phyloP scores from a whole-genome alignment of 164 flowering plant genomes.

The Piper betle region DNA sequence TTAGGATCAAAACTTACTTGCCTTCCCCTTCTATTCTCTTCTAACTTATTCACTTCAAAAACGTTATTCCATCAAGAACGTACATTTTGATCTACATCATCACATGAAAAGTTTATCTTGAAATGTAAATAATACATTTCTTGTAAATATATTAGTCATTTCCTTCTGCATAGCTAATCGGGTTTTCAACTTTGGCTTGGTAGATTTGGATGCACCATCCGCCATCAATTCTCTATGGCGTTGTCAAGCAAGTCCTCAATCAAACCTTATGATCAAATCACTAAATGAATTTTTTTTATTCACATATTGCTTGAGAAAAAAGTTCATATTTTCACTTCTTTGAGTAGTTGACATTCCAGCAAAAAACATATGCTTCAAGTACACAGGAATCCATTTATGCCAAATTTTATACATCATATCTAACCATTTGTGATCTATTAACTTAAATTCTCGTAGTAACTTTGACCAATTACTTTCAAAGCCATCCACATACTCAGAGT shows the following conservation, averaged over 20 bases:
- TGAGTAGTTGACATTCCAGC: conserved; percentile 1
- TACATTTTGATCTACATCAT: neutral
- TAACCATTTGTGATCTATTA: neutral
- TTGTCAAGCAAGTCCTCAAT: neutral
- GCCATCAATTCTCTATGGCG: neutral
- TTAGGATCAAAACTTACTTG: too few species aligned
- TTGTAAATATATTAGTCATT: neutral
- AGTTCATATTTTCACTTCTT: conserved; percentile 3
- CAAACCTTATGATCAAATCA: neutral
- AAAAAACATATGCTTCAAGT: neutral
- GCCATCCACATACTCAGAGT: neutral
- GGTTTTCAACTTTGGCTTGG: neutral
- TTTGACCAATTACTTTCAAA: neutral
- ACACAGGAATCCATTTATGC: neutral
- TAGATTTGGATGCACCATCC: neutral
- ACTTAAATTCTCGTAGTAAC: neutral
- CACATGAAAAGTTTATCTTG: too few species aligned
- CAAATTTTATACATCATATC: neutral
- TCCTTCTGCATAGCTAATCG: neutral
- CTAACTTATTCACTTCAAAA: too few species aligned
- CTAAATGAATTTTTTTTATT: neutral
- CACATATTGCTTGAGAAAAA: neutral
- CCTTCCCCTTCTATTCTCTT: too few species aligned
- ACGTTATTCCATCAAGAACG: too few species aligned
- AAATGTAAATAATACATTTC: neutral